Base-by-base conservation (phyloP, 495 filamentous ascomycete species). In the Clohesyomyces aquaticus region DNA sequence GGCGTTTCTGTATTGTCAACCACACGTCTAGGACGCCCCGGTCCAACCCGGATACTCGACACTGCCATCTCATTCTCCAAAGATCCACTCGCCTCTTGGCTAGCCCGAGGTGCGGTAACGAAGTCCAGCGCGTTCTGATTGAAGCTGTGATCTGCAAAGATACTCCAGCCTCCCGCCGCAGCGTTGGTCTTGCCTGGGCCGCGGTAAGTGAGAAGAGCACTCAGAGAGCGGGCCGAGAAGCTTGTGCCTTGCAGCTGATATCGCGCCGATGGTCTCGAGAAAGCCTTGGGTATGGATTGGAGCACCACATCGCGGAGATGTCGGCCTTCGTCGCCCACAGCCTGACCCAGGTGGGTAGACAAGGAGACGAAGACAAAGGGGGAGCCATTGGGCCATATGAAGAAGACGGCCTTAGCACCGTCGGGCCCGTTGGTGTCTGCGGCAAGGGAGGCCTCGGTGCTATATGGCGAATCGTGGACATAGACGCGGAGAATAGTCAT, bases 331-430 rank as follows among this genome's bases (percentile, higher is more conserved):
- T 79, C 82, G 14, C 73, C 74, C 1, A 77, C 67, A 26, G 79
- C 60, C 55, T 77, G 71, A 12, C 77, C 73, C 47, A 77, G 67
- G 12, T 73, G 63, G 9, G 78, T 73, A 0, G 80, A 67, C 32
- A 87, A 82, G 26, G 88, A 90, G 23, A 90, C 83, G 68, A 88
- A 95, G 28, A 94, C 75, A 66, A 84, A 86, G 0, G 91, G 88
- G 26, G 87, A 87, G 48, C 83, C 85, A 66, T 92, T 85, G 0
- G 91, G 91, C 70, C 94, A 93, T 6, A 87, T 88, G 62, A 93
- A 76, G 68, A 88, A 93, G 45, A 96, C 79, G 2, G 87, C 84
- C 27, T 84, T 81, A 22, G 87, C 84, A 14, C 80, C 74, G 72
- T 85, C 77, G 38, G 65, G 63, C 6, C 23, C 38, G 18, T 21